Percentiles rank a stretch among this genome's conserved stretches.
These are phyloP conservation scores for Musa balbisiana DNA, from an alignment of 202 grass and related monocot genomes.

Conservation along the genomic window DNA sequence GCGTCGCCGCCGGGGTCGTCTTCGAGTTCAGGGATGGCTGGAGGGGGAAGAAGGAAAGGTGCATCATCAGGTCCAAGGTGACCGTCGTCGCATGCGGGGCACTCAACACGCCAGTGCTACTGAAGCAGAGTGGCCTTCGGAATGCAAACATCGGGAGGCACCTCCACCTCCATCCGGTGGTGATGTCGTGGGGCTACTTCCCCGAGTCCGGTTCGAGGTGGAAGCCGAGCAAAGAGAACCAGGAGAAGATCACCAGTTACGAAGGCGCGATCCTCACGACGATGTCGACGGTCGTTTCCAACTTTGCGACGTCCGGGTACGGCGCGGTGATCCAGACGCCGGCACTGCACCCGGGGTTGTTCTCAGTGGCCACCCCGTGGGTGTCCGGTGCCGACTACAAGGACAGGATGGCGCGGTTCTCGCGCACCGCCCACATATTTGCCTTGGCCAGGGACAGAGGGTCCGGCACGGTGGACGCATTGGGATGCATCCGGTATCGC, in stretches of 20 bases:
- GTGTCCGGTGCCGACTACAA: constrained; percentile 31
- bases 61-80: constrained; percentile 25
- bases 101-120: constrained; percentile 30
- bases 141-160: constrained; percentile 41
- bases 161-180: constrained; percentile 36
- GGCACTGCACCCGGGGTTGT: constrained; percentile 41
- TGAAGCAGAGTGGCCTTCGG: constrained; percentile 33
- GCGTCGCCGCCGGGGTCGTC: constrained; percentile 17
- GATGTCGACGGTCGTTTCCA: constrained; percentile 14
- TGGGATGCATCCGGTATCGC: constrained; percentile 17
- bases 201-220: neutral
- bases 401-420: constrained; percentile 30
- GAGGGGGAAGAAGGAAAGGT: neutral
- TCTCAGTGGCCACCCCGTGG: constrained; percentile 34
- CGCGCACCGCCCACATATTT: constrained; percentile 31
- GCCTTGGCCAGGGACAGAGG: constrained; percentile 27
- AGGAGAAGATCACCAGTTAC: constrained; percentile 26
- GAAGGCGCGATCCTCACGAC: constrained; percentile 38
- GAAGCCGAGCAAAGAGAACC: neutral
- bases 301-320: neutral
- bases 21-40: neutral
- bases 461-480: constrained; percentile 16
- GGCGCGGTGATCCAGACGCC: constrained; percentile 38
- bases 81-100: constrained; percentile 40
- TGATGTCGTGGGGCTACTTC: constrained; percentile 41